Evolutionary conservation across 768 basidiomycete genomes (phyloP), one percentile per base, ranked within the genome.

Genomic region (Scleroderma bovista): DNA sequence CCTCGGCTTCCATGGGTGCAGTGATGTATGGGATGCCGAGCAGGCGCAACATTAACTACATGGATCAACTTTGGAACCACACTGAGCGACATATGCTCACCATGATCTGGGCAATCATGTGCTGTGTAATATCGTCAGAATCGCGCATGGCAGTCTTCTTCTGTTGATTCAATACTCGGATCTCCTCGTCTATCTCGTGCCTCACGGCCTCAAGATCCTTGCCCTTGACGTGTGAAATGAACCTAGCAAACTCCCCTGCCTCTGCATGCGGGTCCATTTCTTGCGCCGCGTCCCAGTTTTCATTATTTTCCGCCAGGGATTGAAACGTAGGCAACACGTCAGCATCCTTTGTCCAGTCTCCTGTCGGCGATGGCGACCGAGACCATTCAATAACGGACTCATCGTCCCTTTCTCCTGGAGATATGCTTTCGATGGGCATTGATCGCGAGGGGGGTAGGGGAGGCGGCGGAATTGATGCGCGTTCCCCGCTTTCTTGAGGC

Each of bases 1-100:
- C 96, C 68, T 99, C 96, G 38, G 96, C 96, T 75, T 99, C 96
- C 92, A 95, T 95, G 2, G 96, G 96, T 2, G 96, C 96, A 3
- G 94, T 96, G 59, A 98, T 90, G 61, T 95, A 99, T 2, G 96
- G 96, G 48, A 98, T 96, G 12, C 96, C 96, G 58, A 97, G 97
- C 17, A 96, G 76, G 34, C 90, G 83, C 15, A 99, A 71, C 80
- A 99, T 84, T 44, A 84, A 80, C 93, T 97, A 6, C 17, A 20
- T 38, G 20, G 6, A 45, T 64, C 33, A 29, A 20, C 31, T 26
- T 42, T 47, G 23, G 19, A 48, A 24, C 44, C 22, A 22, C 50
- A 20, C 46, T 33, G 44, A 48, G n/a, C 31, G 50, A 43, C 13
- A 43, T 31, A 13, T 12, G 61, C 72, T 13, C 60, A 82, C 81